Evolutionary conservation across 2,329 filamentous ascomycete genomes (phyloP).

Genomic region (Fusarium vanettenii): DNA sequence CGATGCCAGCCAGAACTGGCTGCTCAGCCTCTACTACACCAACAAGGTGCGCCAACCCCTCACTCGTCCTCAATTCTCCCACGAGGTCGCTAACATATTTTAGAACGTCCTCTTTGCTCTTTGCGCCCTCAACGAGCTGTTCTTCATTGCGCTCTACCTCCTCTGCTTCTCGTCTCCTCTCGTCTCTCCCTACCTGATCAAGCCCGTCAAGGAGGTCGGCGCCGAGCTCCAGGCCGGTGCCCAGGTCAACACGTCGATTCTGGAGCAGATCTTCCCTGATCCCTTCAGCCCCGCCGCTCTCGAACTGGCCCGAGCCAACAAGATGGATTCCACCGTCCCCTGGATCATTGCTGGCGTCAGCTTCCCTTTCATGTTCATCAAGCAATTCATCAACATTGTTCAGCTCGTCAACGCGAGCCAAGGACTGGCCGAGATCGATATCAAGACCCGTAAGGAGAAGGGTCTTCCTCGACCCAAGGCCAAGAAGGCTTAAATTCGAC

Average conservation of each 20-base stretch:
- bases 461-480: slow-evolving; percentile 62
- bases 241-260: slow-evolving; percentile 75
- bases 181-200: slow-evolving; percentile 85
- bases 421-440: slow-evolving; percentile 93
- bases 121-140: slow-evolving; percentile 92
- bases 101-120: slow-evolving; percentile 91
- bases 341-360: slow-evolving; percentile 83
- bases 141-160: slow-evolving; percentile 98
- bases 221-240: slow-evolving; percentile 72
- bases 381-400: slow-evolving; percentile 94
- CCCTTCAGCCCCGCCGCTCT: slow-evolving; percentile 93
- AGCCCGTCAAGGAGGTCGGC: slow-evolving; percentile 66
- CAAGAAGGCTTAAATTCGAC: slow-evolving; percentile 46
- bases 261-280: slow-evolving; percentile 83
- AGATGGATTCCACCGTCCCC: slow-evolving; percentile 77
- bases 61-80: neutral
- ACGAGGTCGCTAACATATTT: slow-evolving; percentile 11
- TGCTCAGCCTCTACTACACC: slow-evolving; percentile 95
- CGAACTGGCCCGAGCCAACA: slow-evolving; percentile 93
- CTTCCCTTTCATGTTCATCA: slow-evolving; percentile 87
- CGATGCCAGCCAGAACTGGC: slow-evolving; percentile 85
- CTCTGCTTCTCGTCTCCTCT: slow-evolving; percentile 94
- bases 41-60: slow-evolving; percentile 77
- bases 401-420: slow-evolving; percentile 94
- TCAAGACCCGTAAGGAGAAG: slow-evolving; percentile 67